Percentiles rank a stretch among this genome's conserved stretches.
phyloP scores from a whole-genome alignment of 2,329 filamentous ascomycete species.

The Herpotrichia juniperi region DNA sequence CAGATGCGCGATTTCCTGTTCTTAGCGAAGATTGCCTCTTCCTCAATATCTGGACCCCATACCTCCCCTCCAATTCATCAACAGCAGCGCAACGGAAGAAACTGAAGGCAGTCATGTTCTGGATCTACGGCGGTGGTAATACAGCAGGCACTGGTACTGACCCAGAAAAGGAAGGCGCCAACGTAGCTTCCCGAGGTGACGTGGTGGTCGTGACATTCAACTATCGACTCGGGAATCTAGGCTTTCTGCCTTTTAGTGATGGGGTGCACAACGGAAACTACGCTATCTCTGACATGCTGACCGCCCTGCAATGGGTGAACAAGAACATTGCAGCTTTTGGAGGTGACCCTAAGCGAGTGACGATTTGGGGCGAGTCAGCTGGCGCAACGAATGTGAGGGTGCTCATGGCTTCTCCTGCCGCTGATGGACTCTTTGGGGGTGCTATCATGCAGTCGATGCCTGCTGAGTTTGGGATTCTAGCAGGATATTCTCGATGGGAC shows the following conservation, averaged over 20 bases:
- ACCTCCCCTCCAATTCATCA: constrained; percentile 49
- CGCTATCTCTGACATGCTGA: constrained; percentile 53
- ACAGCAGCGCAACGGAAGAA: constrained; percentile 35
- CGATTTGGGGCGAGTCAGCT: constrained; percentile 7
- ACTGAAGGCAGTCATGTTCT: constrained; percentile 16
- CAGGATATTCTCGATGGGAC: neutral
- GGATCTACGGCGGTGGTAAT: constrained; percentile 15
- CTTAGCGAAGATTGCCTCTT: constrained; percentile 53
- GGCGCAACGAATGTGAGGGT: constrained; percentile 3
- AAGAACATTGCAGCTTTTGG: constrained; percentile 56
- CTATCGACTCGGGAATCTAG: constrained; percentile 10
- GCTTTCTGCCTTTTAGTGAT: constrained; percentile 12
- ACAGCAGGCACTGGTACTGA: constrained; percentile 11
- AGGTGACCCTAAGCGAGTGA: constrained; percentile 51
- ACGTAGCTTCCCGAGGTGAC: constrained; percentile 15
- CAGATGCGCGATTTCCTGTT: constrained; percentile 8
- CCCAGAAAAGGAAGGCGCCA: constrained; percentile 14
- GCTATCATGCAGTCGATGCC: constrained; percentile 14
- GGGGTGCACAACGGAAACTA: constrained; percentile 52
- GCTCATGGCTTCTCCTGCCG: constrained; percentile 8
- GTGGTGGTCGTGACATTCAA: constrained; percentile 15
- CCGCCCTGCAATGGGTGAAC: constrained; percentile 63
- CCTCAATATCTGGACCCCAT: constrained; percentile 37
- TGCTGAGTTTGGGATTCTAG: constrained; percentile 1
- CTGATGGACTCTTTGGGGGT: constrained; percentile 6